Evolutionary conservation across 305 asterid species (phyloP).

Genomic region (Fraxinus sp.): DNA sequence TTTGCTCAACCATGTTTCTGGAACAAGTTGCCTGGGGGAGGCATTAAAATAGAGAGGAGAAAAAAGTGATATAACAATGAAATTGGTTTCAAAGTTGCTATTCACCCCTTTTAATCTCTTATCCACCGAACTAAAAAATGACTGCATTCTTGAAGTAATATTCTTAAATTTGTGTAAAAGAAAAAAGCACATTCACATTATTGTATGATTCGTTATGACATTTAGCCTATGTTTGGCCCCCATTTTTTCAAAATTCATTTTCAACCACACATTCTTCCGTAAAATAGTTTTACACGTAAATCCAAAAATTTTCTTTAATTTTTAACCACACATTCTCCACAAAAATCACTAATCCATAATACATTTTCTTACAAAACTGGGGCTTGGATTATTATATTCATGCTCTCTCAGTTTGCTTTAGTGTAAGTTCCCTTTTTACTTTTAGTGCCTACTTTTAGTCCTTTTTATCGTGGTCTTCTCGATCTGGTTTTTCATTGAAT

Average conservation of each 20-base stretch:
- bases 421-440: background rate
- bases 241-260: background rate
- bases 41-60: background rate
- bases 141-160: background rate
- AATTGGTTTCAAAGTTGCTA: background rate
- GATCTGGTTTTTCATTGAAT: background rate
- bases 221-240: background rate
- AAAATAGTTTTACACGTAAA: background rate
- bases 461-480: background rate
- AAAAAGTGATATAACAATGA: background rate
- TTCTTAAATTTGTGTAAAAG: background rate
- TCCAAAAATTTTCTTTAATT: no score
- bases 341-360: background rate
- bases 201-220: background rate
- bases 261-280: background rate
- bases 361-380: background rate
- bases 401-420: background rate
- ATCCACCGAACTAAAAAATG: background rate
- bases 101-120: constrained; percentile 6
- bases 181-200: background rate
- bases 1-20: background rate
- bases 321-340: background rate
- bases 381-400: background rate
- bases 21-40: background rate
- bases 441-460: background rate